Conservation (phyloP, 164 flowering plant species). For the grape (Vitis vinifera) region DNA sequence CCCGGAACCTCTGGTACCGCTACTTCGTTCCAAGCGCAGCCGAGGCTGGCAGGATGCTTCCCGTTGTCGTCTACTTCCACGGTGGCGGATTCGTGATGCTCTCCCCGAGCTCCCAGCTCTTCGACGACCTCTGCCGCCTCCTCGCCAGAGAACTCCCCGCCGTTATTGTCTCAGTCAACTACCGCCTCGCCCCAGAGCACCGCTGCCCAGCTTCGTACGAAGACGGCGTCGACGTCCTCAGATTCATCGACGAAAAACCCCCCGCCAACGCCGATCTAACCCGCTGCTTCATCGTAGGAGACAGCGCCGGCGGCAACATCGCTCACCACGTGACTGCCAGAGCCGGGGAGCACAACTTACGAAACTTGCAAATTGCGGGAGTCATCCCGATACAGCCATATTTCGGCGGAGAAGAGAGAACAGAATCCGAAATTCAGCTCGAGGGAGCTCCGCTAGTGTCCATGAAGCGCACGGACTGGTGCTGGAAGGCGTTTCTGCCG, state of each 20-base stretch:
- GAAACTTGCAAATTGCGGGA: slow-evolving; percentile 10
- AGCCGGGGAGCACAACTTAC: slow-evolving; percentile 2
- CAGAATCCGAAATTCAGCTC: slow-evolving; percentile 29
- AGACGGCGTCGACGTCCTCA: slow-evolving; percentile 32
- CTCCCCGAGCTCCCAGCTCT: slow-evolving; percentile 5
- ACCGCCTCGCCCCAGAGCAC: slow-evolving; percentile 40
- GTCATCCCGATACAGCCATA: slow-evolving; percentile 21
- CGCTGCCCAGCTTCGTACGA: slow-evolving; percentile 35
- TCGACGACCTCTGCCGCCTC: slow-evolving; percentile 20
- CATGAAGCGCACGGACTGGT: slow-evolving; percentile 17
- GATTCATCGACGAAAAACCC: slow-evolving; percentile 5
- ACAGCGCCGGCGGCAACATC: slow-evolving; percentile 31
- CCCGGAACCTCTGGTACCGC: no score
- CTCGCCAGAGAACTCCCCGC: slow-evolving; percentile 20
- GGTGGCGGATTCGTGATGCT: slow-evolving; percentile 19
- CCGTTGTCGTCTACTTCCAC: no score
- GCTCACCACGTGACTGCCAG: slow-evolving; percentile 24
- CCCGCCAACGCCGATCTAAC: slow-evolving; percentile 4
- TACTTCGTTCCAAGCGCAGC: no score
- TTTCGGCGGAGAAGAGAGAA: slow-evolving; percentile 39
- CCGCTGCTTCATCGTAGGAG: slow-evolving; percentile 25
- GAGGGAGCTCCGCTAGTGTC: slow-evolving; percentile 4
- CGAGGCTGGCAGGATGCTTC: no score
- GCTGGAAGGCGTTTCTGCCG: slow-evolving; percentile 37
- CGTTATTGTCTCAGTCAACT: slow-evolving; percentile 39